These are phyloP conservation scores for Colletotrichum orbiculare DNA, from an alignment of 2,329 filamentous ascomycete genomes.

Conservation along the genomic window DNA sequence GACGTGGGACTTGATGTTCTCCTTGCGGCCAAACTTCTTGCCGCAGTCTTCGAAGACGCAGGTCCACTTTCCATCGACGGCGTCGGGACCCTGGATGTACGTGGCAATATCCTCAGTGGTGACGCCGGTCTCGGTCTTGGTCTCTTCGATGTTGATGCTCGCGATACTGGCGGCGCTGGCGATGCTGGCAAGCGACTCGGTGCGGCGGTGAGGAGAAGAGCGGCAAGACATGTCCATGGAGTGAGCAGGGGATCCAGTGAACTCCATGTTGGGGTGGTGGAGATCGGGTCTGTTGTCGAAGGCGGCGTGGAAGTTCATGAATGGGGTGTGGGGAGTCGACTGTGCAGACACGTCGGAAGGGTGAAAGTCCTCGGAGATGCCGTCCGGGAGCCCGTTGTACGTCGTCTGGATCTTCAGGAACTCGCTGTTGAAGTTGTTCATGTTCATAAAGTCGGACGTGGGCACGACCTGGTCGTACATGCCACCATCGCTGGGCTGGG, in stretches of 20 bases:
- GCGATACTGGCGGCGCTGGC: slow-evolving; percentile 69
- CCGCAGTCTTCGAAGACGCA: slow-evolving; percentile 83
- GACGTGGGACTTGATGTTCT: slow-evolving; percentile 98
- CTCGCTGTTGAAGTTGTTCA: slow-evolving; percentile 59
- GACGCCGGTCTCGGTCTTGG: slow-evolving; percentile 82
- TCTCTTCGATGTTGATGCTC: slow-evolving; percentile 72
- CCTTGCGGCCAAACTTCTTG: slow-evolving; percentile 94
- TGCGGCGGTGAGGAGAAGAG: slow-evolving; percentile 61
- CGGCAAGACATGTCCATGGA: slow-evolving; percentile 43
- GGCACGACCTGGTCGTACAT: slow-evolving; percentile 65
- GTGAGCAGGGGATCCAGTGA: slow-evolving; percentile 39
- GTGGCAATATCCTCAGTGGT: slow-evolving; percentile 85
- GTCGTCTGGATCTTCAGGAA: slow-evolving; percentile 52
- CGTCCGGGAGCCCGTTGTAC: slow-evolving; percentile 48
- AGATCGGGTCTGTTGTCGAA: slow-evolving; percentile 58
- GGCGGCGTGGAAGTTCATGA: slow-evolving; percentile 55
- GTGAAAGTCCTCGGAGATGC: slow-evolving; percentile 48
- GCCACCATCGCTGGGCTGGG: slow-evolving; percentile 41
- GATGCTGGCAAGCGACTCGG: slow-evolving; percentile 69
- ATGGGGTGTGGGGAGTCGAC: slow-evolving; percentile 63
- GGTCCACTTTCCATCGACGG: slow-evolving; percentile 80
- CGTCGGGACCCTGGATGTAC: slow-evolving; percentile 79
- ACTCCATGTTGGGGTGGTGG: slow-evolving; percentile 39
- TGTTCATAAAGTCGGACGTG: slow-evolving; percentile 67
- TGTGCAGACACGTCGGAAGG: slow-evolving; percentile 62